Evolutionary conservation across 441 rosid species (phyloP), one percentile per base, ranked within the genome.

Genomic region (Erodium chrysanthum): DNA sequence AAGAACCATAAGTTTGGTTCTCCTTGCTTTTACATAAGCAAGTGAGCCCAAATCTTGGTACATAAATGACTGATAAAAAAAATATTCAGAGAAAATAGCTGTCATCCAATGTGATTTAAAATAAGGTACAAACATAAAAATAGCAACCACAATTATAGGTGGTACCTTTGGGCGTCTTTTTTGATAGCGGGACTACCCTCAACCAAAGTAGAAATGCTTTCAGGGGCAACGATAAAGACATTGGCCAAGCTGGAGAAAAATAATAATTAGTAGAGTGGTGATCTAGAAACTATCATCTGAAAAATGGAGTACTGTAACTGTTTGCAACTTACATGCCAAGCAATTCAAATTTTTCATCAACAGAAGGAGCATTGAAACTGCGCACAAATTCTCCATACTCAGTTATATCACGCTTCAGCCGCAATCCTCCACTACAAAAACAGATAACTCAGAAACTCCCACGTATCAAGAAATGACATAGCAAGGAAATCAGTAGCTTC

Each of bases 171-270:
- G 0, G 92, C 94, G 74, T 94, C 99, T 81, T 87, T 91, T 40
- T 91, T 87, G 54, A 91, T 86, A 78, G 96, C 86, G 68, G 97
- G 97, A 27, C 91, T 87, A 29, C 99, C 99, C 84, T 95, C 99
- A 56, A 90, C 87, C 88, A 94, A 77, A 65, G 89, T 74, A 73
- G 96, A 84, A 75, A 91, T 89, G 68, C 99, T 95, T 78, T 95
- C 97, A 63, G 99, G 96, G 66, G 99, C 97, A 62, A 91, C 97
- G 64, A 91, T 87, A 70, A 95, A 95, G 31, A 88, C 99, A 73
- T 90, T 95, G 66, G 97, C 97, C 90, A 84, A 75, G 73, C 97
- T 95, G 86, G 69, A 81, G 44, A 74, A 27, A 59, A 74, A 80
- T 4, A 65, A 29, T 42, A 70, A 58, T 59, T 59, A 59, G 63